phyloP scores from a whole-genome alignment of 1,139 yeast species.

The Suhomyces bribrorum region DNA sequence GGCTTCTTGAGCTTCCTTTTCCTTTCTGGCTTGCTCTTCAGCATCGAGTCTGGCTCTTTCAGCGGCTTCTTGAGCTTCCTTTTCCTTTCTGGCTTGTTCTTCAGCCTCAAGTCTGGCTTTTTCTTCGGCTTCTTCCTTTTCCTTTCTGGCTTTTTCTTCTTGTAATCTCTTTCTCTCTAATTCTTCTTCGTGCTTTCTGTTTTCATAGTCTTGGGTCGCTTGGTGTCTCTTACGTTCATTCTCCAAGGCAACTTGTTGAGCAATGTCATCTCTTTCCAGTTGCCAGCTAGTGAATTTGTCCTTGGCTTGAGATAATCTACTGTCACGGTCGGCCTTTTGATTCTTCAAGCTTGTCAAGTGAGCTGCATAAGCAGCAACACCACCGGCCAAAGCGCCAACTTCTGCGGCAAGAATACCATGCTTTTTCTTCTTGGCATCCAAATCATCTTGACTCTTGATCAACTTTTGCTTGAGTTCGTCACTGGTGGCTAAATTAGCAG shows the following conservation, averaged over 20 bases:
- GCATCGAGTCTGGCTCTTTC: constrained; percentile 25
- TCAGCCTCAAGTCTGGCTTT: constrained; percentile 23
- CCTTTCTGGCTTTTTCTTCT: constrained; percentile 36
- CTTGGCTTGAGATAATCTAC: constrained; percentile 46
- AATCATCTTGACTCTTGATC: constrained; percentile 34
- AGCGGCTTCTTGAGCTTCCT: constrained; percentile 20
- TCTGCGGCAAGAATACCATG: constrained; percentile 45
- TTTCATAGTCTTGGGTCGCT: constrained; percentile 51
- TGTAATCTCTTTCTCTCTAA: constrained; percentile 41
- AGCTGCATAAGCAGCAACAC: constrained; percentile 48
- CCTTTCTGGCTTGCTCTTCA: constrained; percentile 24
- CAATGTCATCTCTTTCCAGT: constrained; percentile 40
- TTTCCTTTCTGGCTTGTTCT: constrained; percentile 20
- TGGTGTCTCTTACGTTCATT: constrained; percentile 49
- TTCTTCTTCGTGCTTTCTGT: constrained; percentile 47
- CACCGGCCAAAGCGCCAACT: constrained; percentile 44
- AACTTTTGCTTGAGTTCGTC: constrained; percentile 44
- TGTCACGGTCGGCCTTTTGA: constrained; percentile 40
- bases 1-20: constrained; percentile 19
- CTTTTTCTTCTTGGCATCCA: constrained; percentile 37
- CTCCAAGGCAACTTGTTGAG: constrained; percentile 41
- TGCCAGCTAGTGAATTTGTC: constrained; percentile 45
- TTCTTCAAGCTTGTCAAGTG: constrained; percentile 41
- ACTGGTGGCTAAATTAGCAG: constrained; percentile 37
- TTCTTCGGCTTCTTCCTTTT: constrained; percentile 33